Evolutionary conservation across 306 rosid genomes (phyloP), one percentile per base, ranked within the genome.

Genomic region (Glycine soja): DNA sequence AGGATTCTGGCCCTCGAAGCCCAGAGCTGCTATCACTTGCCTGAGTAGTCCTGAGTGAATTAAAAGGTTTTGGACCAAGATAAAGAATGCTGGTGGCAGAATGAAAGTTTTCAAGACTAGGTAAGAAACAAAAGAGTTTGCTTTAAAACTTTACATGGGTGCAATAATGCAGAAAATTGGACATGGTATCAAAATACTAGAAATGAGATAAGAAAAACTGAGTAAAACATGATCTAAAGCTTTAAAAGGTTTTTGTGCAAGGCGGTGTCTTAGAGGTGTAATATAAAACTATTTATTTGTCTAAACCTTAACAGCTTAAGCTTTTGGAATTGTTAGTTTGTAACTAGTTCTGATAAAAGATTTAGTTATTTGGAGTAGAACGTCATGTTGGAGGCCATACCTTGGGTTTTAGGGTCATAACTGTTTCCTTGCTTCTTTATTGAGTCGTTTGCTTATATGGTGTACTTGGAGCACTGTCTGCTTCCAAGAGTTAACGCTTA

Each of bases 391-490:
- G 72, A 59, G 58, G 38, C 77, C 14, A 18, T 62, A 32, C 64
- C 9, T 4, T 65, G 75, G 77, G 59, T 50, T 48, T 79, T 66
- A 42, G 50, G 48, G 67, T 76, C 69, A 42, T 61, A 61, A 32
- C 15, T 57, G 43, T 80, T 61, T 75, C 63, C 75, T 53, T 58
- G 51, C 65, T 14, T 70, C 45, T 61, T 72, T 63, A 36, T 59
- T 58, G 62, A 72, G 64, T 67, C 47, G 13, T 78, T 63, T 77
- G 51, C 64, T 59, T 57, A 14, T 51, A 78, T 72, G 65, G 48
- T 59, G 24, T 75, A 32, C 38, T 68, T 81, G 74, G 63, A 82
- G 61, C 64, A 30, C 58, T 86, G 48, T 73, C 76, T 50, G 4
- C 69, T 76, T 68, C 72, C 34, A n/a, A 56, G 61, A 18, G 56